Conservation (phyloP, 495 filamentous ascomycete genomes). For the Hypoxylon perforatum region DNA sequence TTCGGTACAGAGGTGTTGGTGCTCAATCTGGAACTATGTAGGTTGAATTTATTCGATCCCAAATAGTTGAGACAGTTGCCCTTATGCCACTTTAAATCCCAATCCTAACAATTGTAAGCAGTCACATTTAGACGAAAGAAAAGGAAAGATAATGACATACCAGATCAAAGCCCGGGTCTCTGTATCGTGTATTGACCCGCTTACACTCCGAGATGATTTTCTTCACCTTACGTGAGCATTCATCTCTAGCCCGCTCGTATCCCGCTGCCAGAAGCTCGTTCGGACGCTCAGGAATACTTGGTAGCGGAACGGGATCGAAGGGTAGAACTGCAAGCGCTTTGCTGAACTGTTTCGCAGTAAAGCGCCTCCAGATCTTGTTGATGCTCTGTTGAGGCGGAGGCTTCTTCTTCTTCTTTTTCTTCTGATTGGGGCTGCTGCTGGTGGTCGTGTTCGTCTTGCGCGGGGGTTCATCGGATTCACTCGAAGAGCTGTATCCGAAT, state of each 20-base stretch:
- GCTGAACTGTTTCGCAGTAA: conserved; percentile 69
- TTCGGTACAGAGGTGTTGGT: conserved; percentile 61
- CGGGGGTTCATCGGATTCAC: conserved; percentile 50
- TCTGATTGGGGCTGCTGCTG: conserved; percentile 41
- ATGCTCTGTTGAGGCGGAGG: conserved; percentile 79
- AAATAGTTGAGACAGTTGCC: conserved; percentile 60
- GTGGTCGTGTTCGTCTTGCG: conserved; percentile 33
- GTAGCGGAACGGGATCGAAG: conserved; percentile 60
- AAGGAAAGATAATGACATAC: conserved; percentile 58
- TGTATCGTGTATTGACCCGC: conserved; percentile 88
- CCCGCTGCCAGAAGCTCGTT: conserved; percentile 64
- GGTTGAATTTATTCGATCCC: conserved; percentile 56
- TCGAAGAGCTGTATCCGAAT: conserved; percentile 52
- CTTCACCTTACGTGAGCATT: conserved; percentile 81
- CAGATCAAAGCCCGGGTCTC: conserved; percentile 87
- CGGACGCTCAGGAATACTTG: conserved; percentile 56
- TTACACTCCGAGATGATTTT: conserved; percentile 88
- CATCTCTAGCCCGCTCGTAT: conserved; percentile 78
- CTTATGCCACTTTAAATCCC: conserved; percentile 62
- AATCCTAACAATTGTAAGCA: conserved; percentile 55
- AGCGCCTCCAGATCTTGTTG: conserved; percentile 83
- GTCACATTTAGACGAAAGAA: conserved; percentile 38
- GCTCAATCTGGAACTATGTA: conserved; percentile 50
- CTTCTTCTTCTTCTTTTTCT: conserved; percentile 66
- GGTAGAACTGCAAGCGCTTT: conserved; percentile 61